Evolutionary conservation across 768 basidiomycete species (phyloP).

Genomic region (Suillus ampliporus): DNA sequence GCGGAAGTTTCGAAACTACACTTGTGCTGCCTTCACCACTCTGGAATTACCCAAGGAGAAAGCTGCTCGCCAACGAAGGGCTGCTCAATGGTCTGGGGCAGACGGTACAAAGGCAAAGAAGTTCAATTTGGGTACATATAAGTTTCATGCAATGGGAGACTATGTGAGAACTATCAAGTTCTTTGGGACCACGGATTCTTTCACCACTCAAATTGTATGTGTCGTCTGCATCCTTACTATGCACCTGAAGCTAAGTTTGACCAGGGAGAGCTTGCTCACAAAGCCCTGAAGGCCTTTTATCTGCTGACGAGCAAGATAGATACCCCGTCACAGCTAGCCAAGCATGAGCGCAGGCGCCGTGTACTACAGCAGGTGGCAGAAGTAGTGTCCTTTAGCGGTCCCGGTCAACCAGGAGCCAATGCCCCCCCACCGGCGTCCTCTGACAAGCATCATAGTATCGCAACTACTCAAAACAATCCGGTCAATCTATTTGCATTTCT

Average conservation of each 20-base stretch:
- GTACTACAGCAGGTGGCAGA: too few species aligned
- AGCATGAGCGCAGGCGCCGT: too few species aligned
- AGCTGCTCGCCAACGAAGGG: constrained; percentile 30
- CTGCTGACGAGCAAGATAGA: too few species aligned
- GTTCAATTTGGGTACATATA: constrained; percentile 31
- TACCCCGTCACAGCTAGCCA: too few species aligned
- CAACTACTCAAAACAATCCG: constrained; percentile 4
- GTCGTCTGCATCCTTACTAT: too few species aligned
- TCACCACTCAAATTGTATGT: too few species aligned
- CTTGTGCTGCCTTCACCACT: constrained; percentile 33
- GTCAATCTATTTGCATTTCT: constrained; percentile 2
- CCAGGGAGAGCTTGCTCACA: too few species aligned
- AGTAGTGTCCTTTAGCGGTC: too few species aligned
- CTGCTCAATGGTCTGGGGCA: too few species aligned
- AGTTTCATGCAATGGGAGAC: constrained; percentile 30
- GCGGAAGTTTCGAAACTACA: constrained; percentile 36
- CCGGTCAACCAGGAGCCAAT: not conserved
- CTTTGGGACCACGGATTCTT: too few species aligned
- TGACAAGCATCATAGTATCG: constrained; percentile 27
- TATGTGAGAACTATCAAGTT: constrained; percentile 15
- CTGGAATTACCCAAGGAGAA: constrained; percentile 46
- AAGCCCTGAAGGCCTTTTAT: too few species aligned
- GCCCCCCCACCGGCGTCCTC: not conserved
- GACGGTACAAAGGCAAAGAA: constrained; percentile 6
- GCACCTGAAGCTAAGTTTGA: too few species aligned